Conservation (phyloP, 805 yeast genomes). For the Lipomyces chichibuensis region DNA sequence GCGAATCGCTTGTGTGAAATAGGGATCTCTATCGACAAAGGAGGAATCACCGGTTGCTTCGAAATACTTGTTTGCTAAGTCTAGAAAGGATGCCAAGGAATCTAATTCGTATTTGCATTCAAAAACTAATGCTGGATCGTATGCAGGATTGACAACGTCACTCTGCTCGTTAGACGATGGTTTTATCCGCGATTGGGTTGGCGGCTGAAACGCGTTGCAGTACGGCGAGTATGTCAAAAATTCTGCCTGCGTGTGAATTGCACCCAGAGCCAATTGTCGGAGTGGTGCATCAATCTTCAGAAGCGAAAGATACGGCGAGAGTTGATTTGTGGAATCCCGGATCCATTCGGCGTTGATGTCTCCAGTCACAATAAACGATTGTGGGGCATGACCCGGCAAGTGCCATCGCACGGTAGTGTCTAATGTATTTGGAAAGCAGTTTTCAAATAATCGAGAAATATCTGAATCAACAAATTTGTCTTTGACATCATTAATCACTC, state of each 20-base stretch:
- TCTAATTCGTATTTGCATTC: slow-evolving; percentile 92
- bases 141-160: slow-evolving; percentile 70
- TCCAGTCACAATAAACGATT: slow-evolving; percentile 83
- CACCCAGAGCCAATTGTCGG: slow-evolving; percentile 65
- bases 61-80: slow-evolving; percentile 71
- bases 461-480: slow-evolving; percentile 60
- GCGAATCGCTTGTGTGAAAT: slow-evolving; percentile 25
- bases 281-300: slow-evolving; percentile 56
- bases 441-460: slow-evolving; percentile 73
- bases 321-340: slow-evolving; percentile 82
- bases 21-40: slow-evolving; percentile 47
- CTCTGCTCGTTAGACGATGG: slow-evolving; percentile 39
- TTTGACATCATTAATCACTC: slow-evolving; percentile 57
- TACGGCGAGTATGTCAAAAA: slow-evolving; percentile 69
- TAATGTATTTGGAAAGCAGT: slow-evolving; percentile 81
- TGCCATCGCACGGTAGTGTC: slow-evolving; percentile 88
- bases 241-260: slow-evolving; percentile 75
- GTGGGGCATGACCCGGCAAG: slow-evolving; percentile 47
- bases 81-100: slow-evolving; percentile 79
- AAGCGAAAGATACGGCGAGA: slow-evolving; percentile 72
- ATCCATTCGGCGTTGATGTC: slow-evolving; percentile 95
- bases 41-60: slow-evolving; percentile 56
- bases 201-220: slow-evolving; percentile 93
- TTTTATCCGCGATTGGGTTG: slow-evolving; percentile 50
- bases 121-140: slow-evolving; percentile 72